Evolutionary conservation across 202 grass and related monocot genomes (phyloP), one percentile per base, ranked within the genome.

Genomic region (Setaria italica): DNA sequence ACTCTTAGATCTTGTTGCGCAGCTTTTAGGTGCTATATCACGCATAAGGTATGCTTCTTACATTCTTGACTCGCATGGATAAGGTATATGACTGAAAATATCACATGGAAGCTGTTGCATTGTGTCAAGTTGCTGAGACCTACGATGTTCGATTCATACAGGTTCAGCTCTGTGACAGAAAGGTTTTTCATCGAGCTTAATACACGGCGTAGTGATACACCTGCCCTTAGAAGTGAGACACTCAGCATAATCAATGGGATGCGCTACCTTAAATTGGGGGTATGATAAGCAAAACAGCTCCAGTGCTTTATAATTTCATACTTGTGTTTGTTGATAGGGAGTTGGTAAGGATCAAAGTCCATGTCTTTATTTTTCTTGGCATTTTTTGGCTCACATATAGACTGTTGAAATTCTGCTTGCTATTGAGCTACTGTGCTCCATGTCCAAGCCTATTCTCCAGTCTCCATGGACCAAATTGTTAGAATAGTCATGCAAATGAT

Each of bases 221-320:
- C 86, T 91, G 50, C 92, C 66, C 79, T 89, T 73, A 99, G 97
- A 89, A 96, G 91, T 12, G 93, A 99, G 80, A 94, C 89, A 63
- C 97, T 99, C 50, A 99, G 87, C 87, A 94, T 99, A 83, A 99
- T 99, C 45, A 99, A 99, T 46, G 97, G 97, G 82, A 94, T 96
- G 97, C 93, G 93, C 80, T 99, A 99, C 85, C 97, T 99, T 80
- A 99, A 99, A 85, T 80, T 99, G 76, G 97, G 97, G 94, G 97
- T 96, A 92, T 79, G 79, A 86, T 74, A 71, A 51, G 48, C 86
- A 70, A 41, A 49, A 72, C 19, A 11, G 3, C 16, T 58, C 79
- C 21, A 59, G 30, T 82, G 43, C 34, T 72, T 80, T 53, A 79
- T 75, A 72, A 13, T 88, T 85, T 78, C 62, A 54, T 82, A 74